phyloP scores from a whole-genome alignment of 768 basidiomycete species.

The Boletus reticuloceps region DNA sequence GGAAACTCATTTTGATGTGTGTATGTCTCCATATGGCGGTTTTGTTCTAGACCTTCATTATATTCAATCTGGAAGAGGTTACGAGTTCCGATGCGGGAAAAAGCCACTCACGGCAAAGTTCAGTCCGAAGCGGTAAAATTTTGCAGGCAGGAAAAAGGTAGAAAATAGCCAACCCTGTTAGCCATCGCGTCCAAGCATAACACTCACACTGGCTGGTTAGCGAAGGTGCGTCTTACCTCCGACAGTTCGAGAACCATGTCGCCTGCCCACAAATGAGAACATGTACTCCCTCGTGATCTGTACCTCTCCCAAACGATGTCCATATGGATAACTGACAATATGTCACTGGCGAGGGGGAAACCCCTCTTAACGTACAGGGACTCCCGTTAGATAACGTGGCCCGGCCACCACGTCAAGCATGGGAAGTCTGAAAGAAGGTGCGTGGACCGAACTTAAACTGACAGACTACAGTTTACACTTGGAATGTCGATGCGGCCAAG shows the following conservation, averaged over 20 bases:
- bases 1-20: not conserved
- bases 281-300: not conserved
- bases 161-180: not conserved
- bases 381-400: not conserved
- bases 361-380: not conserved
- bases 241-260: not conserved
- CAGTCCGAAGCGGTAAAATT: not conserved
- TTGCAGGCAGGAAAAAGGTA: not conserved
- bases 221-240: not conserved
- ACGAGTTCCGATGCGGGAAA: not conserved
- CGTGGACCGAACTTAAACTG: too few species aligned
- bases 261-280: not conserved
- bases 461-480: not conserved
- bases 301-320: not conserved
- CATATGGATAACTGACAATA: not conserved
- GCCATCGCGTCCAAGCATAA: not conserved
- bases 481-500: not conserved
- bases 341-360: too few species aligned
- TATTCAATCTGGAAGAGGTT: not conserved
- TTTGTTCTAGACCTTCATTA: not conserved
- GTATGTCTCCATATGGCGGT: not conserved
- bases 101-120: not conserved
- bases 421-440: not conserved
- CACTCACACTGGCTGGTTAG: not conserved
- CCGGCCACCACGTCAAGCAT: not conserved